Evolutionary conservation across 23 red algal species (phyloP), one percentile per base, ranked within the genome.

Genomic region (Agarophyton chilense): DNA sequence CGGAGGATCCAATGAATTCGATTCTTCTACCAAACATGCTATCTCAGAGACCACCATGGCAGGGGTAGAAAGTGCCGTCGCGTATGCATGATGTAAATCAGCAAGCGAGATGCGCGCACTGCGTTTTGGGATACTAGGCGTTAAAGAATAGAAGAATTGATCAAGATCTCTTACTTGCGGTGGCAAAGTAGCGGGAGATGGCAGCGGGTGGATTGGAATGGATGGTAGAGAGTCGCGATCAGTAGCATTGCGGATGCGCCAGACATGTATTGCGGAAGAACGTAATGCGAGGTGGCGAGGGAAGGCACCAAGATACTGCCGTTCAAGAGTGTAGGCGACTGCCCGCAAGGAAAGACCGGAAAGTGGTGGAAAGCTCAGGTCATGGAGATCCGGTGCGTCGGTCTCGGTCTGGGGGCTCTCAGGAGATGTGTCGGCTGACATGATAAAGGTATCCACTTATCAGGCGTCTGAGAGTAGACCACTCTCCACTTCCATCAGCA

Each of bases 1-100:
- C 68, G 68, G 68, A 0, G 52, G 77, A 17, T 81, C 2, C 8
- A 57, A 8, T 8, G 47, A 21, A n/a, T 81, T 62, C 6, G 52
- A 81, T 25, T 62, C 77, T 34, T 57, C 77, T 25, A 81, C 14
- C 41, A 81, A n/a, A n/a, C 16, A 9, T 60, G 21, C 77, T 24
- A 60, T 10, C 25, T 29, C 22, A 12, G 68, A 74, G 14, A 47
- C 41, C 0, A 81, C 77, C 26, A 62, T 18, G 16, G 77, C 26
- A 25, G 77, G 77, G 0, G 77, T 81, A 32, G 77, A 81, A 40
- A 42, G 51, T 3, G 52, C 77, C 4, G 77, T 61, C 24, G 77
- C 45, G 33, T 81, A 81, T 1, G 77, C 56, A 62, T 62, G 77
- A 34, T 81, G 77, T 11, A 61, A 81, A 62, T 57, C n/a, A 49